Percentiles rank a stretch among this genome's conserved stretches.
Conservation (phyloP, 768 basidiomycete genomes). For the Lactifluus pinguis region DNA sequence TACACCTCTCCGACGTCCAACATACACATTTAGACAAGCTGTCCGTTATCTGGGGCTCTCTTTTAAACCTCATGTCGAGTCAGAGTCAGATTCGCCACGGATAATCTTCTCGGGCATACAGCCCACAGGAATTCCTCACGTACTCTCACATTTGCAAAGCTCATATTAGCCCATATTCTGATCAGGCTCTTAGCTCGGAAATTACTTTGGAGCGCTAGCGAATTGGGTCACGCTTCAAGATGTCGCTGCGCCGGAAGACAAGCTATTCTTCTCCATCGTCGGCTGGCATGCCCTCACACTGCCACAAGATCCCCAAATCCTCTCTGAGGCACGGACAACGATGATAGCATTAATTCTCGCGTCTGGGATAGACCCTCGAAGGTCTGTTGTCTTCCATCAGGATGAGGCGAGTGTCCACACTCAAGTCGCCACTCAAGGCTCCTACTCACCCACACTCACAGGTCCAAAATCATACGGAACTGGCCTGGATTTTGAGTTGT, state of each 20-base stretch:
- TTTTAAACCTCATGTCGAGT: not conserved
- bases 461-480: conserved; percentile 78
- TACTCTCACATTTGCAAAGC: conserved; percentile 28
- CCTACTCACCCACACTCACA: conserved; percentile 24
- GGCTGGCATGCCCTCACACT: conserved; percentile 93
- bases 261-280: conserved; percentile 78
- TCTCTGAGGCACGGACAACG: conserved; percentile 59
- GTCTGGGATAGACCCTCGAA: conserved; percentile 71
- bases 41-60: no score
- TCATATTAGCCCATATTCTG: not conserved
- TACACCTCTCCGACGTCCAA: no score
- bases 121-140: conserved; percentile 87
- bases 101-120: conserved; percentile 88
- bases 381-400: conserved; percentile 76
- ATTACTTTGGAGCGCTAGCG: conserved; percentile 82
- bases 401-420: conserved; percentile 50
- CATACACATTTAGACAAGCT: no score
- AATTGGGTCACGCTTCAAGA: conserved; percentile 84
- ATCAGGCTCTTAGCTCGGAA: conserved; percentile 59
- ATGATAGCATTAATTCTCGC: conserved; percentile 80
- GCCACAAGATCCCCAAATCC: conserved; percentile 66
- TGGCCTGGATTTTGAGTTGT: conserved; percentile 87
- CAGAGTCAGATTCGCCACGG: conserved; percentile 19
- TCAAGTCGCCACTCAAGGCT: not conserved
- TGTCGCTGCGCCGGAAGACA: conserved; percentile 45